Percentiles rank a stretch among this genome's conserved stretches.
Evolutionary conservation across 169 alveolate genomes (phyloP).

Genomic region (Eimeria sp.): DNA sequence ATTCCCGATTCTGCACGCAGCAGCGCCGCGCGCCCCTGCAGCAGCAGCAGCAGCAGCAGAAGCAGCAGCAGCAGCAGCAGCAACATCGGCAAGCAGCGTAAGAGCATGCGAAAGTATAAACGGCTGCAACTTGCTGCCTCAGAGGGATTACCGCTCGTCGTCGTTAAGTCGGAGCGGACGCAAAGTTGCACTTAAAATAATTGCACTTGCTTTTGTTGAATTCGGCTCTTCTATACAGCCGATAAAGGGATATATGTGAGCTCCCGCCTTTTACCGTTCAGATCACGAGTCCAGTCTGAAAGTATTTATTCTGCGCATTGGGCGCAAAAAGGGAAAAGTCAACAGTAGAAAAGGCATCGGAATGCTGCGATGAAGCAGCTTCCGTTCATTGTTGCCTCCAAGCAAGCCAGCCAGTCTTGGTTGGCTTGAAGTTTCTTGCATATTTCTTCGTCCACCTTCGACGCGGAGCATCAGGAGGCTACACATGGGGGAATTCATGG

Average conservation of each 20-base stretch:
- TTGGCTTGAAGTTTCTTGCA: background rate
- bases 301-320: background rate
- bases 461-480: slow-evolving; percentile 3
- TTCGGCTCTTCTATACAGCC: background rate
- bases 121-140: slow-evolving; percentile 20
- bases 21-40: slow-evolving; percentile 17
- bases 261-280: slow-evolving; percentile 9
- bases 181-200: slow-evolving; percentile 24
- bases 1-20: background rate
- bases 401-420: background rate
- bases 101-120: slow-evolving; percentile 41
- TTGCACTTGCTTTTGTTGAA: slow-evolving; percentile 14
- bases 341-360: background rate
- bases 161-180: slow-evolving; percentile 18
- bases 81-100: slow-evolving; percentile 29
- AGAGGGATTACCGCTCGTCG: slow-evolving; percentile 21
- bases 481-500: background rate
- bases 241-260: slow-evolving; percentile 1
- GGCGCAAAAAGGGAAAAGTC: slow-evolving; percentile 44
- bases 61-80: slow-evolving; percentile 37
- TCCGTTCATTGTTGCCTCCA: slow-evolving; percentile 5
- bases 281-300: background rate
- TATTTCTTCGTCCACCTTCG: background rate
- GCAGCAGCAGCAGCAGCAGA: slow-evolving; percentile 37
- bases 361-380: background rate